Base-by-base conservation (phyloP, 1,284 basidiomycete genomes). In the Ustilago loliicola region DNA sequence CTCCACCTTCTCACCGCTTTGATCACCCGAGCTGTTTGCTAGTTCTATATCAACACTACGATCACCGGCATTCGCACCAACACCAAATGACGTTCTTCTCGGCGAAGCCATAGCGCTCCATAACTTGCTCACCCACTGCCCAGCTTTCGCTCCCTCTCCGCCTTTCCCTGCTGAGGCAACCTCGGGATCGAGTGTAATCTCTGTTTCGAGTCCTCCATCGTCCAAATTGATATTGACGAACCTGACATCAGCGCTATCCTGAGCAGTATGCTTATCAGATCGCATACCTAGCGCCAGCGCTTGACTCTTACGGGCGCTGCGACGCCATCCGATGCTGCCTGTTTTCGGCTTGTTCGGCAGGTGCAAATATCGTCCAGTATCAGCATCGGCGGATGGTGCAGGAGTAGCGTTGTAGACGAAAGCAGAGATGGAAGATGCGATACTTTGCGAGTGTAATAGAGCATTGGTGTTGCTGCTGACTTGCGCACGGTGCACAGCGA, bases 401-500 rank as follows among this genome's bases (percentile, higher is more conserved):
- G 80, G 80, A n/a, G 79, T 82, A 15, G 77, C 60, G 65, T 80
- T 80, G 64, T 75, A 77, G n/a, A 65, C 66, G 38, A 82, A 82
- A 13, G 75, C 80, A 54, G 80, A 80, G 59, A 82, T 66, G 38
- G 61, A 63, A n/a, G 80, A 82, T 17, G 78, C 65, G 36, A 76
- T 64, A 59, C 80, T 80, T 21, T 72, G 63, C 34, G 80, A 82
- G 19, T 70, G 65, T 23, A 32, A 40, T 1, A 73, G 38, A 0
- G 66, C 32, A 30, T 53, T 61, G 36, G 65, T 50, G 32, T 47
- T 36, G 32, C n/a, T 8, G 57, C 25, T 29, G 55, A 48, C 59
- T 29, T 68, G 66, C 15, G 66, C 72, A 45, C 66, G 72, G 27
- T 74, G 59, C 30, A 69, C 66, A 10, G 62, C 55, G 30, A 74